These are phyloP conservation scores for Coemansia sp. DNA, from an alignment of 192 early-diverging fungal genomes.

Conservation along the genomic window DNA sequence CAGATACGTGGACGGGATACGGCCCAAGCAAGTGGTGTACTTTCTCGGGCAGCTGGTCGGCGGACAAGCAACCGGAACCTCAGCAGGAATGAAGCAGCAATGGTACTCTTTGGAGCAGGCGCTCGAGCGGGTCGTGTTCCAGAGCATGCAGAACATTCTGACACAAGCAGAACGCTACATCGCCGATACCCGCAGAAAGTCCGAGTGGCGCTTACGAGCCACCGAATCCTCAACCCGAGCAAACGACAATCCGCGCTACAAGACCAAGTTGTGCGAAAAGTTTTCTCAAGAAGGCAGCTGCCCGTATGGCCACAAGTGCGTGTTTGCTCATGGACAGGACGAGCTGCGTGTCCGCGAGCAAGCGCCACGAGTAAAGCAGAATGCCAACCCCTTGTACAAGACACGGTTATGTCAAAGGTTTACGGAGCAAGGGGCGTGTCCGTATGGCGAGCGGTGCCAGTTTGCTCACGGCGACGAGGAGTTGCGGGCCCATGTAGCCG, in stretches of 20 bases:
- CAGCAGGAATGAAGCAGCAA: constrained; percentile 65
- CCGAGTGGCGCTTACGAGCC: too few relatives aligned
- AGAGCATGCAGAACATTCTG: constrained; percentile 82
- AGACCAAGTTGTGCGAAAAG: constrained; percentile 82
- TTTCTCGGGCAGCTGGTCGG: constrained; percentile 71
- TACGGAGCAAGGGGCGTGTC: constrained; percentile 70
- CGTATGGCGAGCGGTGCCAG: constrained; percentile 84
- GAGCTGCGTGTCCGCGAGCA: constrained; percentile 57
- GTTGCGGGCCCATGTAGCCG: constrained; percentile 19
- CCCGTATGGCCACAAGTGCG: constrained; percentile 89
- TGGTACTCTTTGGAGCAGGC: constrained; percentile 72
- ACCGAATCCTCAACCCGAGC: constrained; percentile 5
- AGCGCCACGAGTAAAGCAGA: constrained; percentile 14
- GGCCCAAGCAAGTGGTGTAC: constrained; percentile 79
- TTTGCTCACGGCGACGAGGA: constrained; percentile 63
- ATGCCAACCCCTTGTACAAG: constrained; percentile 73
- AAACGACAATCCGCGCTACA: constrained; percentile 77
- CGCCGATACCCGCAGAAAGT: constrained; percentile 50
- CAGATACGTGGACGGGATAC: constrained; percentile 76
- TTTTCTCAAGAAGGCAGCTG: constrained; percentile 85
- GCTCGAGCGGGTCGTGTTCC: constrained; percentile 64
- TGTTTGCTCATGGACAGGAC: constrained; percentile 75
- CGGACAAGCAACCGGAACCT: constrained; percentile 56
- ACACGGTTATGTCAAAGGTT: constrained; percentile 82
- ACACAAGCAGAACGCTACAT: constrained; percentile 65